Base-by-base conservation (phyloP, 2,329 filamentous ascomycete genomes). In the Cercospora janseana region DNA sequence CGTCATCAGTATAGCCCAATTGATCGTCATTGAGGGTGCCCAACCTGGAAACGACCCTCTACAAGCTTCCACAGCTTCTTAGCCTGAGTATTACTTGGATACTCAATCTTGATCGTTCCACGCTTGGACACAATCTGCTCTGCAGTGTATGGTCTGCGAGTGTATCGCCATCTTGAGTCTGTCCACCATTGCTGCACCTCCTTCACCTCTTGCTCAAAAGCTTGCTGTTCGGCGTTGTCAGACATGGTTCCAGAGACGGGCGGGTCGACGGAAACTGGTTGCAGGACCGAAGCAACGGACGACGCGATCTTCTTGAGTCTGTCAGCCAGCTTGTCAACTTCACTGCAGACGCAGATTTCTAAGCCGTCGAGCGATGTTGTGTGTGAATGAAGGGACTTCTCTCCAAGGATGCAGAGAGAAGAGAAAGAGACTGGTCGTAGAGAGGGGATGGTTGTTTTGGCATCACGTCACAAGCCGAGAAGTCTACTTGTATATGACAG, bases 51-150 rank as follows among this genome's bases (percentile, higher is more conserved):
- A 60, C 90, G 85, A 28, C 78, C 74, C 75, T 98, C 93, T 27
- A 98, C 77, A 56, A 91, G 91, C 31, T 79, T 79, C 91, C 91
- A 98, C 44, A 97, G 79, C 81, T 98, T 98, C 80, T 96, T 96
- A 40, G 87, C 80, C 74, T 91, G 85, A 13, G 75, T 76, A 70
- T 94, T 95, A 75, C 91, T 93, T 15, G 93, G 86, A 69, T 97
- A 97, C 57, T 94, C 80, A 63, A 97, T 86, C 73, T 86, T 88
- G 63, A 98, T 76, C 66, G 87, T 91, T 51, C 93, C 93, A 66
- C 93, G 80, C 81, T 98, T 98, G 45, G 88, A 85, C 57, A 95
- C 93, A 66, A 98, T 97, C 75, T 95, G 88, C 78, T 97, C 93
- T 24, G 93, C 90, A 3, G 91, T 95, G 70, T 93, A 98, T 18